Percentiles rank a stretch among this genome's conserved stretches.
Evolutionary conservation across 2,329 filamentous ascomycete species (phyloP).

Genomic region (Cryoendolithus antarcticus): DNA sequence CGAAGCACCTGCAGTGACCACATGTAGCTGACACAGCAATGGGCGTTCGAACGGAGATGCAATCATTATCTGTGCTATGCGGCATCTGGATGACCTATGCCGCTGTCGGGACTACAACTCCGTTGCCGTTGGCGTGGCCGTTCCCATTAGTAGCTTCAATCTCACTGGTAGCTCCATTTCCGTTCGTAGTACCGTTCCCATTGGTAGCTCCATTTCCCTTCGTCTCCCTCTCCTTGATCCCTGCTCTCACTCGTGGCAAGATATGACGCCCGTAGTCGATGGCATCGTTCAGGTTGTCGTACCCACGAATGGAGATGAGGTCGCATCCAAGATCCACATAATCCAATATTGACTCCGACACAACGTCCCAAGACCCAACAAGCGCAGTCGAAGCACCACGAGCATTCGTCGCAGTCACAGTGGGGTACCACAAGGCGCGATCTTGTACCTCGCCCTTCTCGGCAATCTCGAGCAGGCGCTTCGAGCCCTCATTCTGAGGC

Average conservation of each 20-base stretch:
- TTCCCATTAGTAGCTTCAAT: too few relatives aligned
- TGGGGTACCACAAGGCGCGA: constrained; percentile 51
- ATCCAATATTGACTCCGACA: constrained; percentile 43
- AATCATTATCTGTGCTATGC: too few relatives aligned
- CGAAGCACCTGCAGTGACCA: too few relatives aligned
- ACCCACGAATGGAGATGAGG: constrained; percentile 48
- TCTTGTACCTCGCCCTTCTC: constrained; percentile 45
- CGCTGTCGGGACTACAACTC: too few relatives aligned
- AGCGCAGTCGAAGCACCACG: constrained; percentile 47
- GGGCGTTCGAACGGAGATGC: too few relatives aligned
- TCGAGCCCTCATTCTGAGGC: constrained; percentile 48
- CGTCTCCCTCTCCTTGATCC: constrained; percentile 15
- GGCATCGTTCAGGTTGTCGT: constrained; percentile 48
- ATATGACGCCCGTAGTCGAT: constrained; percentile 48
- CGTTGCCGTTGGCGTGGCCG: too few relatives aligned
- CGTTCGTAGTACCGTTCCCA: too few relatives aligned
- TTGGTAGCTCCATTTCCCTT: background rate
- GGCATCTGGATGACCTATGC: too few relatives aligned
- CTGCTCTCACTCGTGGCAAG: constrained; percentile 37
- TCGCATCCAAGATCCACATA: constrained; percentile 46
- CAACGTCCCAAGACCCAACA: constrained; percentile 42
- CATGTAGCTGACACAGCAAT: too few relatives aligned
- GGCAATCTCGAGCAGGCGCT: constrained; percentile 47
- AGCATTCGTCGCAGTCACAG: constrained; percentile 48
- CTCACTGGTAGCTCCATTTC: too few relatives aligned